Evolutionary conservation across 2,329 filamentous ascomycete genomes (phyloP).

Genomic region (Pyricularia pennisetigena): DNA sequence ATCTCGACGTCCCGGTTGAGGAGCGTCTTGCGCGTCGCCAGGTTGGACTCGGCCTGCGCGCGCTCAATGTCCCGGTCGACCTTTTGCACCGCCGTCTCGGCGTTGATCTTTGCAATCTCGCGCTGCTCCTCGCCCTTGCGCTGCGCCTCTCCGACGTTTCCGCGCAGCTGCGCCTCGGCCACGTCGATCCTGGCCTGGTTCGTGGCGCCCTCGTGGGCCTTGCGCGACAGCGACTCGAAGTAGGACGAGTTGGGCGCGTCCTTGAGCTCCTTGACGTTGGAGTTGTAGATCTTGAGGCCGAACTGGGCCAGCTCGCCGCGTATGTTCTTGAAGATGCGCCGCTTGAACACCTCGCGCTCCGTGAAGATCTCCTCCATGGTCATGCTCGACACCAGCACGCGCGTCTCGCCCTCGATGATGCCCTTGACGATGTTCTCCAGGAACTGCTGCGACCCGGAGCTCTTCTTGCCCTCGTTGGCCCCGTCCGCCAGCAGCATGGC

Average conservation of each 20-base stretch:
- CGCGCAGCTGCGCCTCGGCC: conserved; percentile 52
- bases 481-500: conserved; percentile 66
- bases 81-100: conserved; percentile 74
- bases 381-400: conserved; percentile 76
- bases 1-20: conserved; percentile 68
- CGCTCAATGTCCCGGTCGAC: conserved; percentile 78
- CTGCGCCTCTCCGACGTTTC: conserved; percentile 68
- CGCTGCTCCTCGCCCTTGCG: conserved; percentile 74
- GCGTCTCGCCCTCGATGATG: conserved; percentile 81
- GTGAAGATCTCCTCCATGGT: conserved; percentile 75
- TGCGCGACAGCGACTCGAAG: conserved; percentile 71
- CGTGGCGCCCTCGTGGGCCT: conserved; percentile 75
- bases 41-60: conserved; percentile 64
- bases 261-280: conserved; percentile 79
- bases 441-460: conserved; percentile 36
- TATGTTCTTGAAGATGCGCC: conserved; percentile 64
- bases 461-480: conserved; percentile 14
- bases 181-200: conserved; percentile 68
- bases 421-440: conserved; percentile 81
- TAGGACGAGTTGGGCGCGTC: conserved; percentile 76
- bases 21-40: conserved; percentile 62
- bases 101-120: conserved; percentile 80
- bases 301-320: conserved; percentile 74
- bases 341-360: conserved; percentile 34
- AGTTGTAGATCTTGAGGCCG: conserved; percentile 60